A percentile compares a stretch with the other conserved stretches of the same genome.
Evolutionary conservation across 192 early-diverging fungal species (phyloP).

Genomic region (Funneliformis geosporum): DNA sequence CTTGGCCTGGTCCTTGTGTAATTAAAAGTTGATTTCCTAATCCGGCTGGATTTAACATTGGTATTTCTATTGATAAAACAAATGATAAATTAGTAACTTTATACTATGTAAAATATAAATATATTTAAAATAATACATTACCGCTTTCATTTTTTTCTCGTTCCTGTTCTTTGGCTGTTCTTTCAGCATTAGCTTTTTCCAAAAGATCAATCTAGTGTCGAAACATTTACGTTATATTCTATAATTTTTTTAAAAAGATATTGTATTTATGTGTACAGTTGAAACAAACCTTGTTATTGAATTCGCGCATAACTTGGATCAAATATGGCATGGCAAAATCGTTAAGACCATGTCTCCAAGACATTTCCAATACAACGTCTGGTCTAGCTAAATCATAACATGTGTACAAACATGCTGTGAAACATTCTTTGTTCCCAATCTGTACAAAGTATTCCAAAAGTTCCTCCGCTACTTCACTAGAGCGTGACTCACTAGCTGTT

Average conservation of each 20-base stretch:
- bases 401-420: constrained; percentile 87
- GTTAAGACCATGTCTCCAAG: constrained; percentile 84
- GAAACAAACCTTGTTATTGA: constrained; percentile 74
- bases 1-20: constrained; percentile 52
- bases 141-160: constrained; percentile 38
- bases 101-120: constrained; percentile 25
- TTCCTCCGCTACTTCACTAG: constrained; percentile 90
- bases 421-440: constrained; percentile 88
- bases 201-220: constrained; percentile 47
- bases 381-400: constrained; percentile 96
- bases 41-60: constrained; percentile 64
- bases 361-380: constrained; percentile 91
- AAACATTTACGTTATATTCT: neutral
- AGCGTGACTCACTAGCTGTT: constrained; percentile 89
- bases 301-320: constrained; percentile 89
- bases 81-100: constrained; percentile 34
- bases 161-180: constrained; percentile 58
- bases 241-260: neutral
- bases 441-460: constrained; percentile 95
- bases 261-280: neutral
- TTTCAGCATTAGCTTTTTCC: constrained; percentile 58
- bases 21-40: constrained; percentile 78
- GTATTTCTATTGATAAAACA: constrained; percentile 43
- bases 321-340: constrained; percentile 99
- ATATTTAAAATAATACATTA: constrained; percentile 1